Conservation (phyloP, 257 asterid genomes). For the Fraxinus cuspidata region DNA sequence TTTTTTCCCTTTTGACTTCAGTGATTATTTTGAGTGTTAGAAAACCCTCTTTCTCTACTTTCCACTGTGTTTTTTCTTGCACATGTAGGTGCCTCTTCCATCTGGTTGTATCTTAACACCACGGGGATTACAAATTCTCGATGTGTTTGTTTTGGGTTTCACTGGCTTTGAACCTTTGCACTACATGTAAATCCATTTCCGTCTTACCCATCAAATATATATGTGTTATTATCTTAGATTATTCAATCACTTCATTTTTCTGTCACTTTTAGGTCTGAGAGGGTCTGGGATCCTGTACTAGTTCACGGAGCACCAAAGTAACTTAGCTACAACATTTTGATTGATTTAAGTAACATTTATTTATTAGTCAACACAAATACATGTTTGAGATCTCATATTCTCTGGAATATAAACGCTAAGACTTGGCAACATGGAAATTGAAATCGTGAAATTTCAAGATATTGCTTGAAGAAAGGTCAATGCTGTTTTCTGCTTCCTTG, state of each 20-base stretch:
- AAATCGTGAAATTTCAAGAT: not conserved
- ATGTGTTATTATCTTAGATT: constrained; percentile 2
- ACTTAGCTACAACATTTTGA: constrained; percentile 76
- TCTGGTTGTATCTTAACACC: constrained; percentile 94
- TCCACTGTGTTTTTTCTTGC: constrained; percentile 18
- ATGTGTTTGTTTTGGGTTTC: constrained; percentile 79
- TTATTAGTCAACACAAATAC: not conserved
- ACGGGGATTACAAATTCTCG: constrained; percentile 82
- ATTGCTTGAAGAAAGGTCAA: not conserved
- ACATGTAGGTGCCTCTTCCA: constrained; percentile 69
- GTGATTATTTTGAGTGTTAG: not conserved
- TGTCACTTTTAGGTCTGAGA: constrained; percentile 65
- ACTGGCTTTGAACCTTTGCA: constrained; percentile 91
- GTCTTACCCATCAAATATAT: constrained; percentile 13
- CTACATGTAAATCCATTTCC: constrained; percentile 71
- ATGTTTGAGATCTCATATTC: not conserved
- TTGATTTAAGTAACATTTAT: constrained; percentile 55
- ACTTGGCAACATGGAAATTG: not conserved
- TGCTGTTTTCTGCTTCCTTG: not conserved
- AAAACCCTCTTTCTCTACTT: constrained; percentile 10
- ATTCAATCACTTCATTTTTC: constrained; percentile 14
- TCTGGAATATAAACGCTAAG: not conserved
- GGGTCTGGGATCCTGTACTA: constrained; percentile 88
- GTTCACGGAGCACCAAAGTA: constrained; percentile 72
- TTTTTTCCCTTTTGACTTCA: constrained; percentile 3